Evolutionary conservation across 495 filamentous ascomycete genomes (phyloP).

Genomic region (Gamarada debralockiae): DNA sequence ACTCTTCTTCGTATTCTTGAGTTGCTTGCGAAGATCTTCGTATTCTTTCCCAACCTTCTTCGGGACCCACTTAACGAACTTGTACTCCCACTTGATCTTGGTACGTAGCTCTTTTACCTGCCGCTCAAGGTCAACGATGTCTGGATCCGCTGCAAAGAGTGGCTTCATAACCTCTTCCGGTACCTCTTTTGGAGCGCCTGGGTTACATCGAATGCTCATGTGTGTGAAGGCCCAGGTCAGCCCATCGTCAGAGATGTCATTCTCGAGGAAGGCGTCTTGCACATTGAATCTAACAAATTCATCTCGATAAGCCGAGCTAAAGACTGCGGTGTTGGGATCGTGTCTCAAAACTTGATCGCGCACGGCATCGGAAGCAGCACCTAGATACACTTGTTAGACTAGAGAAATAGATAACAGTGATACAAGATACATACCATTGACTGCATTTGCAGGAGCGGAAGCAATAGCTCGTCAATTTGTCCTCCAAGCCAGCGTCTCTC

Average conservation of each 20-base stretch:
- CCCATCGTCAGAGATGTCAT: conserved; percentile 20
- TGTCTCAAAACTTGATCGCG: conserved; percentile 21
- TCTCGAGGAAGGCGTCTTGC: conserved; percentile 21
- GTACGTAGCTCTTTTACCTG: background rate
- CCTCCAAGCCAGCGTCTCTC: conserved; percentile 18
- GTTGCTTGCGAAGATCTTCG: background rate
- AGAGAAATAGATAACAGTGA: background rate
- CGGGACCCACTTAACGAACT: conserved; percentile 8
- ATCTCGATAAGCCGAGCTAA: conserved; percentile 15
- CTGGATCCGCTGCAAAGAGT: conserved; percentile 13
- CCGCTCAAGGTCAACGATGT: conserved; percentile 6
- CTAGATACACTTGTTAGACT: conserved; percentile 15
- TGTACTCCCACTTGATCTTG: conserved; percentile 6
- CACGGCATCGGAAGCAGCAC: conserved; percentile 16
- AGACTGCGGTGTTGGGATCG: conserved; percentile 14
- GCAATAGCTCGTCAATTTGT: conserved; percentile 23
- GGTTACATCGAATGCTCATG: conserved; percentile 18
- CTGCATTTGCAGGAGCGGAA: conserved; percentile 18
- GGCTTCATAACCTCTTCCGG: conserved; percentile 8
- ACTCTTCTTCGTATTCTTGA: conserved; percentile 4
- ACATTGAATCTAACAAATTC: conserved; percentile 19
- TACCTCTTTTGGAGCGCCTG: conserved; percentile 8
- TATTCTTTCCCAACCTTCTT: conserved; percentile 1
- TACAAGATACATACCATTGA: conserved; percentile 20
- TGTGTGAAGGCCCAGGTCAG: conserved; percentile 22